Percentiles rank a stretch among this genome's conserved stretches.
phyloP scores from a whole-genome alignment of 2,329 filamentous ascomycete species.

The Emydomyces testavorans region DNA sequence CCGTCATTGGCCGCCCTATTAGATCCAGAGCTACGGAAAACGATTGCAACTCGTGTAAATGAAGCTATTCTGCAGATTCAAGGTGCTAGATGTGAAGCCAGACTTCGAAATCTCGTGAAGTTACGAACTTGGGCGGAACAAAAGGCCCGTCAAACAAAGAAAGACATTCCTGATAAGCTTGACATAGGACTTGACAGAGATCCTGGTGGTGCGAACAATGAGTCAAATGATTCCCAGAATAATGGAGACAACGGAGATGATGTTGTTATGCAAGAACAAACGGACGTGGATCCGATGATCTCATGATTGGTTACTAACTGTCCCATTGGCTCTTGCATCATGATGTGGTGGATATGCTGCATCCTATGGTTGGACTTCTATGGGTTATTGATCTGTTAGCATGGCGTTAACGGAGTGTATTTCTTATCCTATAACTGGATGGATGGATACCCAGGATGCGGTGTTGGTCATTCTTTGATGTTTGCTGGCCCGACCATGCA shows the following conservation, averaged over 20 bases:
- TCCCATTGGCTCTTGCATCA: not conserved
- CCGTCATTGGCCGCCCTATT: conserved; percentile 65
- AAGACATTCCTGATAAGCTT: conserved; percentile 37
- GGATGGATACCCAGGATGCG: too few relatives aligned
- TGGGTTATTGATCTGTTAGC: not conserved
- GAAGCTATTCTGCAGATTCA: conserved; percentile 69
- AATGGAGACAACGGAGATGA: conserved; percentile 28
- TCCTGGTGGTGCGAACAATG: conserved; percentile 20
- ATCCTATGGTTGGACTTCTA: not conserved
- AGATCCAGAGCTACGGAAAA: conserved; percentile 64
- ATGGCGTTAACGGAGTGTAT: too few relatives aligned
- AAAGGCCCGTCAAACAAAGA: conserved; percentile 38
- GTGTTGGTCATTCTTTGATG: too few relatives aligned
- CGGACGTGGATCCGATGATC: conserved; percentile 32
- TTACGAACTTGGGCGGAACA: conserved; percentile 75
- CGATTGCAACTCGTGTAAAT: conserved; percentile 82
- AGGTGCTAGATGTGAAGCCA: conserved; percentile 62
- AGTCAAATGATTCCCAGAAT: conserved; percentile 15
- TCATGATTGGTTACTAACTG: not conserved
- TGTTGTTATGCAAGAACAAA: conserved; percentile 34
- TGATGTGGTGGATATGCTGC: not conserved
- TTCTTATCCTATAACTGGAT: too few relatives aligned
- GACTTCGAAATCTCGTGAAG: conserved; percentile 68
- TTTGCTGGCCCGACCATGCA: too few relatives aligned
- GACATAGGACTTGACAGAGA: conserved; percentile 35